phyloP scores from a whole-genome alignment of 805 yeast genomes.

The Wickerhamomyces bisporus region DNA sequence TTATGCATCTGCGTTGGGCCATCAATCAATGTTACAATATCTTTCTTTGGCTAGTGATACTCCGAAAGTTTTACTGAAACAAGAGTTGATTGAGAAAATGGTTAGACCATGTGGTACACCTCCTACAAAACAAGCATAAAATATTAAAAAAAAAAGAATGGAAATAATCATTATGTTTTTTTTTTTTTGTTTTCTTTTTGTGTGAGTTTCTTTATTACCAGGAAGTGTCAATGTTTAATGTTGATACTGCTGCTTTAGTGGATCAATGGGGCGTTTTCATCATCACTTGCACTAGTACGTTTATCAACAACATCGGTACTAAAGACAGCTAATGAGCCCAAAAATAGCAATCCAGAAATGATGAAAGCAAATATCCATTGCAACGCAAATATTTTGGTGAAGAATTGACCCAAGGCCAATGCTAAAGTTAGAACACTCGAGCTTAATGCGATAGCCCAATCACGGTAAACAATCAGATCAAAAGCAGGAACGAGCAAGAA shows the following conservation, averaged over 20 bases:
- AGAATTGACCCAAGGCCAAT: slow-evolving; percentile 64
- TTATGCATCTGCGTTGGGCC: slow-evolving; percentile 55
- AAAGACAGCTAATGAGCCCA: slow-evolving; percentile 44
- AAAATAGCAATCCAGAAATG: slow-evolving; percentile 53
- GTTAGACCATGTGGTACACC: slow-evolving; percentile 26
- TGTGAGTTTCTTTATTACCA: background rate
- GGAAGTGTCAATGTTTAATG: background rate
- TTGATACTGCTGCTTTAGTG: slow-evolving; percentile 10
- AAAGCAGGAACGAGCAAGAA: slow-evolving; percentile 60
- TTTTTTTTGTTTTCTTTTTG: too few relatives aligned
- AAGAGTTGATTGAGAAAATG: slow-evolving; percentile 36
- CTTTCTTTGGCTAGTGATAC: slow-evolving; percentile 47
- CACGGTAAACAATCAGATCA: slow-evolving; percentile 55
- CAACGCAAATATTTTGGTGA: slow-evolving; percentile 64
- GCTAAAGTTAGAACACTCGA: slow-evolving; percentile 57
- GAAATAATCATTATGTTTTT: too few relatives aligned
- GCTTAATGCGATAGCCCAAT: slow-evolving; percentile 65
- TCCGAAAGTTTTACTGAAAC: slow-evolving; percentile 30
- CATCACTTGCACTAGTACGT: slow-evolving; percentile 8
- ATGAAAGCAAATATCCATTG: slow-evolving; percentile 84
- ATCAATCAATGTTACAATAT: slow-evolving; percentile 48
- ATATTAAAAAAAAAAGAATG: background rate
- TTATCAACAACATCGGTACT: slow-evolving; percentile 27
- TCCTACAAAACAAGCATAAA: slow-evolving; percentile 2
- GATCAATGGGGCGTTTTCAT: slow-evolving; percentile 36